These are phyloP conservation scores for Cucumis hystrix DNA, from an alignment of 306 rosid species.

Conservation along the genomic window DNA sequence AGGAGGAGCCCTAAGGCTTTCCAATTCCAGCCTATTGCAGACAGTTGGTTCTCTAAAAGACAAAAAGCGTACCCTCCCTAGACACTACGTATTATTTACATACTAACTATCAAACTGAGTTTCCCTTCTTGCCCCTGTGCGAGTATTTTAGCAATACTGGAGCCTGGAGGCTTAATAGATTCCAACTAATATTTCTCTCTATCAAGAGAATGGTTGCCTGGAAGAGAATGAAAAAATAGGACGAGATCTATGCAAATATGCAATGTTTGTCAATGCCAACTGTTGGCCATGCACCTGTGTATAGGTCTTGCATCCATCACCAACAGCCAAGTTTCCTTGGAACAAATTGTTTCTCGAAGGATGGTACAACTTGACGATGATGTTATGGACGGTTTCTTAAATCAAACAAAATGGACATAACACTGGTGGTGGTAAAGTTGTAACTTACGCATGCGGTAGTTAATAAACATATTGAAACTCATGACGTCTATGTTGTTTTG, in stretches of 20 bases:
- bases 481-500: background rate
- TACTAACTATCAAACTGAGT: too few relatives aligned
- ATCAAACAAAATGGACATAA: background rate
- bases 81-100: too few relatives aligned
- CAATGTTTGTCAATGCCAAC: background rate
- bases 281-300: background rate
- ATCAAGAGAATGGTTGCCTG: background rate
- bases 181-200: background rate
- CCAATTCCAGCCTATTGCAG: too few relatives aligned
- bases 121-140: too few relatives aligned
- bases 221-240: background rate
- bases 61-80: too few relatives aligned
- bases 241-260: background rate
- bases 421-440: too few relatives aligned
- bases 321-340: background rate
- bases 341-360: background rate
- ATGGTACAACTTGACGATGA: background rate
- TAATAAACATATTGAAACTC: background rate
- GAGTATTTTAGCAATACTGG: too few relatives aligned
- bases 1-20: too few relatives aligned
- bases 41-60: too few relatives aligned
- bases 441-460: background rate
- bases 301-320: background rate
- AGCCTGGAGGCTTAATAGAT: background rate
- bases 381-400: background rate